phyloP scores from a whole-genome alignment of 768 basidiomycete species.

The Mycena pura region DNA sequence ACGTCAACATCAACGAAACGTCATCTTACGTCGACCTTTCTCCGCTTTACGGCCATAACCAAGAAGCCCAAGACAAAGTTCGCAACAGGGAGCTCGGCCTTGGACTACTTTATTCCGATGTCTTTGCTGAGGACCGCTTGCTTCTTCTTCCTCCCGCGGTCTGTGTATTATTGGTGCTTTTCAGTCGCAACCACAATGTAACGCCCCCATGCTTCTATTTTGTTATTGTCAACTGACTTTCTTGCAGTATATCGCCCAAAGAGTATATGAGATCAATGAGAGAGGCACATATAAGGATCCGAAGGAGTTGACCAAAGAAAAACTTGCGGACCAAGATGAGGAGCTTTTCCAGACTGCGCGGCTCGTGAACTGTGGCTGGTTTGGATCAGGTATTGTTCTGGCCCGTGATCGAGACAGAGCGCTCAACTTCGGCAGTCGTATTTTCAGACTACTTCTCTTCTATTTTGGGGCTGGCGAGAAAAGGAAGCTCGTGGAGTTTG shows the following conservation, averaged over 20 bases:
- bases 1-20: conserved; percentile 79
- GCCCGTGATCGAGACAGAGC: not conserved
- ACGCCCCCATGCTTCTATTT: conserved; percentile 8
- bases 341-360: conserved; percentile 87
- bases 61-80: conserved; percentile 63
- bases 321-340: conserved; percentile 63
- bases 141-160: conserved; percentile 81
- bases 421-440: conserved; percentile 48
- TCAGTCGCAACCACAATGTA: conserved; percentile 90
- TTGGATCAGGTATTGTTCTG: conserved; percentile 53
- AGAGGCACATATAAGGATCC: conserved; percentile 69
- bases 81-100: conserved; percentile 57
- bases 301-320: conserved; percentile 44
- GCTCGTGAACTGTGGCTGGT: conserved; percentile 83
- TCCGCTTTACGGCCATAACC: conserved; percentile 81
- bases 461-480: conserved; percentile 79
- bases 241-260: conserved; percentile 76
- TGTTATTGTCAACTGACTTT: not conserved
- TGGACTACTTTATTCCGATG: conserved; percentile 71
- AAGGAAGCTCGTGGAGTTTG: conserved; percentile 80
- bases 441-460: conserved; percentile 85
- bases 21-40: conserved; percentile 87
- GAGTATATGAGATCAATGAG: conserved; percentile 83
- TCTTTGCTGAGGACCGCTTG: conserved; percentile 81
- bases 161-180: conserved; percentile 79